Conservation (phyloP, 169 alveolate species). For the Cryptosporidium sp. region DNA sequence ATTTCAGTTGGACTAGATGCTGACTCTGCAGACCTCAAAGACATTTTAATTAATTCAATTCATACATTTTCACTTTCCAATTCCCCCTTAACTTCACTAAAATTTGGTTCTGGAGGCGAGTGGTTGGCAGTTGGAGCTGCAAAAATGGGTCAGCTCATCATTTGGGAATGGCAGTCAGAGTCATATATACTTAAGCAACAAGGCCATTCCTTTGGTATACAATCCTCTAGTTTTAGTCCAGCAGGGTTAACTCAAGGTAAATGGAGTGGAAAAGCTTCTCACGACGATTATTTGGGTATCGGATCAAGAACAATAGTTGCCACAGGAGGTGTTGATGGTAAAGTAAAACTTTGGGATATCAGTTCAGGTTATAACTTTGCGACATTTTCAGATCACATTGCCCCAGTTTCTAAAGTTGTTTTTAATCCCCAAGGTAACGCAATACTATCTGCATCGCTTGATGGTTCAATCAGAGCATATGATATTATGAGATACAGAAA, state of each 20-base stretch:
- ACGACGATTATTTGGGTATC: slow-evolving; percentile 82
- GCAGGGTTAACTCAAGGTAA: slow-evolving; percentile 50
- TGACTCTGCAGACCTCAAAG: neutral
- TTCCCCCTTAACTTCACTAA: slow-evolving; percentile 51
- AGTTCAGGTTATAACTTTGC: slow-evolving; percentile 93
- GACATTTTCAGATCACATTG: slow-evolving; percentile 95
- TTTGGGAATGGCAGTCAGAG: slow-evolving; percentile 99
- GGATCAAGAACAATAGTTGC: slow-evolving; percentile 92
- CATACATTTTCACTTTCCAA: slow-evolving; percentile 65
- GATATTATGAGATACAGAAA: slow-evolving; percentile 93
- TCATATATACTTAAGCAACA: slow-evolving; percentile 95
- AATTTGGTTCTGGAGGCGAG: slow-evolving; percentile 85
- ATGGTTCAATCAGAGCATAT: slow-evolving; percentile 98
- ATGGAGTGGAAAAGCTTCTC: slow-evolving; percentile 49
- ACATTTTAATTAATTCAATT: slow-evolving; percentile 5
- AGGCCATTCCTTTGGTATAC: slow-evolving; percentile 90
- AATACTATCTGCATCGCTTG: slow-evolving; percentile 94
- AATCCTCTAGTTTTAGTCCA: slow-evolving; percentile 49
- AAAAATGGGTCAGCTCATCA: slow-evolving; percentile 89
- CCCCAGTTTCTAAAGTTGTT: slow-evolving; percentile 91
- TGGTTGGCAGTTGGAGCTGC: slow-evolving; percentile 92
- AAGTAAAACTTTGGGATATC: slow-evolving; percentile 96
- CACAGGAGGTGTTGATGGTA: slow-evolving; percentile 97
- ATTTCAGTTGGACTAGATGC: slow-evolving; percentile 19
- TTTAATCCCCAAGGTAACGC: slow-evolving; percentile 95